phyloP scores from a whole-genome alignment of 208 protist species.

The Leishmania turanica region DNA sequence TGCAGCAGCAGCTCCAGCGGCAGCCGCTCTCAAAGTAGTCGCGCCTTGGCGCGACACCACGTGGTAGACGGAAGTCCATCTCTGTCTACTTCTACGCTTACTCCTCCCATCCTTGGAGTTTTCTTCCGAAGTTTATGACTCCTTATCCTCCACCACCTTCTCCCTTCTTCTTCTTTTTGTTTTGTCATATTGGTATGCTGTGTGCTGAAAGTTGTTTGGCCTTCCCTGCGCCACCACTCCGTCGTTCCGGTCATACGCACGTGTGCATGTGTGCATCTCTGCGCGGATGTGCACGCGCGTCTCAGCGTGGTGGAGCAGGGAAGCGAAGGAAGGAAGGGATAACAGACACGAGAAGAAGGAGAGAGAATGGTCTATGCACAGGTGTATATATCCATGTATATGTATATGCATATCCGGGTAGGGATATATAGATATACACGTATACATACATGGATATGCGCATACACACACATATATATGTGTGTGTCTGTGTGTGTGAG shows the following conservation, averaged over 20 bases:
- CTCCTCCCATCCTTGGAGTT: background rate
- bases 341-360: background rate
- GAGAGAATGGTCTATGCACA: background rate
- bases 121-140: no score
- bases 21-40: background rate
- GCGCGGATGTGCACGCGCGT: background rate
- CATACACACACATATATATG: background rate
- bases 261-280: slow-evolving; percentile 18
- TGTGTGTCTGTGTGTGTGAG: no score
- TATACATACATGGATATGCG: background rate
- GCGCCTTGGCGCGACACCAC: background rate
- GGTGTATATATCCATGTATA: background rate
- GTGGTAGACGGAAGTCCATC: background rate
- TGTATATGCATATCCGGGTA: background rate
- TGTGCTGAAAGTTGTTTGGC: no score
- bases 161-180: no score
- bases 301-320: background rate
- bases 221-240: background rate
- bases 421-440: background rate
- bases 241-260: background rate
- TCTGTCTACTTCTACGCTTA: background rate
- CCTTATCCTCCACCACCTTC: no score
- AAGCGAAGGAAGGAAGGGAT: slow-evolving; percentile 5
- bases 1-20: slow-evolving; percentile 20
- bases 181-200: no score